Evolutionary conservation across 495 filamentous ascomycete species (phyloP).

Genomic region (Penicillium daleae): DNA sequence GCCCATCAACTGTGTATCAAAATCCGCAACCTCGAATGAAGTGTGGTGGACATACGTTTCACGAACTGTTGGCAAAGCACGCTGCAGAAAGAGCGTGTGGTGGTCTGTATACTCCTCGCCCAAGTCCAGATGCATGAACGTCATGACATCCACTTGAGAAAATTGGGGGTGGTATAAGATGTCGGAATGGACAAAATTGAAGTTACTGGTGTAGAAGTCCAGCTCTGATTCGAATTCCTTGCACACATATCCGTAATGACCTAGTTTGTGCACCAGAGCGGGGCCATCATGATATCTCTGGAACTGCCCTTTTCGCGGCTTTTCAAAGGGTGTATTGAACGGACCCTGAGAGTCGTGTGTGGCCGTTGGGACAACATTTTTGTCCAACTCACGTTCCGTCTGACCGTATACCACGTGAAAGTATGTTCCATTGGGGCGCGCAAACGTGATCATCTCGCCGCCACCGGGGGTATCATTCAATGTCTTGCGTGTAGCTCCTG

Average conservation of each 20-base stretch:
- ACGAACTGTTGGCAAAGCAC: slow-evolving; percentile 30
- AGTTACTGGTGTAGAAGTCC: slow-evolving; percentile 63
- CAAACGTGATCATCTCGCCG: slow-evolving; percentile 29
- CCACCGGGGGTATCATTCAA: slow-evolving; percentile 33
- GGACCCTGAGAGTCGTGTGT: slow-evolving; percentile 18
- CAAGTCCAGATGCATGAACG: slow-evolving; percentile 65
- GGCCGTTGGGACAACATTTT: background rate
- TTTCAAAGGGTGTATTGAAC: slow-evolving; percentile 25
- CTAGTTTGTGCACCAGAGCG: slow-evolving; percentile 68
- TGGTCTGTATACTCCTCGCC: slow-evolving; percentile 65
- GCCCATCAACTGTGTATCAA: slow-evolving; percentile 69
- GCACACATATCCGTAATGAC: slow-evolving; percentile 66
- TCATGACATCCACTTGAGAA: slow-evolving; percentile 49
- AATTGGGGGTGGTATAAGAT: slow-evolving; percentile 11
- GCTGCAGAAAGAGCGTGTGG: slow-evolving; percentile 67
- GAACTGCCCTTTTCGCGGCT: slow-evolving; percentile 24
- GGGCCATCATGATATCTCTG: slow-evolving; percentile 56
- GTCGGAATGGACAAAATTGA: slow-evolving; percentile 61
- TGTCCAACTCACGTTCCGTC: slow-evolving; percentile 11
- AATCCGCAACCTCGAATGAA: slow-evolving; percentile 71
- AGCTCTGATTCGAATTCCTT: slow-evolving; percentile 58
- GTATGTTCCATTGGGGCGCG: slow-evolving; percentile 29
- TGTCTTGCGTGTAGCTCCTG: slow-evolving; percentile 21
- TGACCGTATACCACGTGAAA: slow-evolving; percentile 33
- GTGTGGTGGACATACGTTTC: slow-evolving; percentile 67